A percentile compares a stretch with the other conserved stretches of the same genome.
Conservation (phyloP, 768 basidiomycete species). For the Xanthoconium stramineum region DNA sequence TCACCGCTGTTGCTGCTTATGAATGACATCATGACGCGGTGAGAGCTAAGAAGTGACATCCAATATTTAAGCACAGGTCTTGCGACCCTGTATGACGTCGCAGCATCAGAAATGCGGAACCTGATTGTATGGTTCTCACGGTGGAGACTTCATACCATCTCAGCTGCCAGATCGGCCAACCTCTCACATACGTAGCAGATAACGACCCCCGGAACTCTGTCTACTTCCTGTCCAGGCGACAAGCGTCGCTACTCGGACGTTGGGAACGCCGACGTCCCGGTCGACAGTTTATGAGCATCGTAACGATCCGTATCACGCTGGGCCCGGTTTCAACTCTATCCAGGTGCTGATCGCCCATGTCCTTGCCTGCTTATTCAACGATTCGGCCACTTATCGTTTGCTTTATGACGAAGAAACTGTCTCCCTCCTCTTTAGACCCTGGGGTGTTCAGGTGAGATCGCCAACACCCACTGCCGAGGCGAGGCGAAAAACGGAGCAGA, state of each 20-base stretch:
- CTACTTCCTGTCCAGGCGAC: not conserved
- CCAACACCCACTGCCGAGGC: not conserved
- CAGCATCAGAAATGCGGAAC: not conserved
- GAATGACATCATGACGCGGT: no score
- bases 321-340: not conserved
- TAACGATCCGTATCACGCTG: not conserved
- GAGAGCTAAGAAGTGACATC: no score
- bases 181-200: not conserved
- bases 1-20: no score
- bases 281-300: not conserved
- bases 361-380: no score
- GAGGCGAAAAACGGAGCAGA: no score
- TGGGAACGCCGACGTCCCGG: not conserved
- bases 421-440: no score
- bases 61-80: no score
- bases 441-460: not conserved
- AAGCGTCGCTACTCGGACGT: not conserved
- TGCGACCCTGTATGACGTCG: no score
- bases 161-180: not conserved
- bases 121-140: not conserved
- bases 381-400: no score
- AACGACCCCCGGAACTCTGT: not conserved
- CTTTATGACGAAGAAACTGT: no score
- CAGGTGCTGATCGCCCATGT: not conserved
- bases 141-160: not conserved